A percentile compares a stretch with the other conserved stretches of the same genome.
phyloP scores from a whole-genome alignment of 192 early-diverging fungal species.

The Coemansia sp. region DNA sequence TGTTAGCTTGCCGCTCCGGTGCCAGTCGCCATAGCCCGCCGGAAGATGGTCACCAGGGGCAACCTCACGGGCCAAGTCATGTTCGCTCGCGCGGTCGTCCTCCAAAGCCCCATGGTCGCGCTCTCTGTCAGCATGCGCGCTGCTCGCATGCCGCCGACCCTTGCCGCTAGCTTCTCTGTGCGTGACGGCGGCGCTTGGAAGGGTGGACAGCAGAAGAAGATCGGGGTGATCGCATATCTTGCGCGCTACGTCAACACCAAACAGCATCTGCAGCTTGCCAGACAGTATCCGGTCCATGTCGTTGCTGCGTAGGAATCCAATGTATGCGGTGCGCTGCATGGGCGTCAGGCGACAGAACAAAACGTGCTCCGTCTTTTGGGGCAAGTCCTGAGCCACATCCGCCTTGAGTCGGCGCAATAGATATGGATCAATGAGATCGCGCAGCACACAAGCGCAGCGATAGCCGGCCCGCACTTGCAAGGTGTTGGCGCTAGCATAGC shows the following conservation, averaged over 20 bases:
- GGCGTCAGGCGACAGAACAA: constrained; percentile 84
- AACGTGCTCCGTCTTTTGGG: constrained; percentile 87
- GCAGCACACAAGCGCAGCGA: constrained; percentile 84
- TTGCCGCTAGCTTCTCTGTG: constrained; percentile 18
- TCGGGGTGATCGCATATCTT: constrained; percentile 99
- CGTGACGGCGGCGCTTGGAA: constrained; percentile 13
- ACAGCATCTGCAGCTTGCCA: constrained; percentile 77
- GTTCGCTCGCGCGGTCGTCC: constrained; percentile 8
- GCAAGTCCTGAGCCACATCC: constrained; percentile 87
- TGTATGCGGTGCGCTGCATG: constrained; percentile 68
- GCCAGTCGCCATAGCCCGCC: constrained; percentile 40
- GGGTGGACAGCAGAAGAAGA: constrained; percentile 40
- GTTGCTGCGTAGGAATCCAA: constrained; percentile 63
- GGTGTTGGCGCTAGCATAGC: constrained; percentile 86
- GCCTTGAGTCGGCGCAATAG: constrained; percentile 86
- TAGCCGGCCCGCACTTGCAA: constrained; percentile 91
- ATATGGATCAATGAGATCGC: constrained; percentile 91
- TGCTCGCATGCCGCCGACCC: not conserved
- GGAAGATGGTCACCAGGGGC: constrained; percentile 7
- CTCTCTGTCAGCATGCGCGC: not conserved
- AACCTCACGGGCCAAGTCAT: not conserved
- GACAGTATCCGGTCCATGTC: constrained; percentile 74
- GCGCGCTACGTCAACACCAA: constrained; percentile 85
- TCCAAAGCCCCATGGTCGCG: not conserved
- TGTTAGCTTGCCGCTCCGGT: constrained; percentile 78